Base-by-base conservation (phyloP, 176 grass and related monocot species). In the Rhynchospora pubera region DNA sequence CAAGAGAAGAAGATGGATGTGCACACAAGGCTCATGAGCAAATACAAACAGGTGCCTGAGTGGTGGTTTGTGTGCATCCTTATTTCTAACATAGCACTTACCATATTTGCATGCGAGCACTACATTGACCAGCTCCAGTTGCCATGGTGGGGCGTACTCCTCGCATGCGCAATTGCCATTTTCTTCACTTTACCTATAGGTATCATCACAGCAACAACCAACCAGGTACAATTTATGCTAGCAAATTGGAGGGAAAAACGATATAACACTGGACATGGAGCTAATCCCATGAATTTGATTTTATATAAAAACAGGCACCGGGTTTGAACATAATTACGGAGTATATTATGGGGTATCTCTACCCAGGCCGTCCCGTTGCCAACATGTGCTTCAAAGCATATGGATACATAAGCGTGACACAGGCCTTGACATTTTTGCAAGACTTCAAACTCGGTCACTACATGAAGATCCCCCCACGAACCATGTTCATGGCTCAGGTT, bases 351-450 rank as follows among this genome's bases (percentile, higher is more conserved):
- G 95, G 94, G 8, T 97, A 97, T 62, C 28, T 97, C 46, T 97
- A 97, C 46, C 92, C 95, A 0, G 92, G 95, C 14, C 85, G 89
- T 1, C 95, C 94, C 0, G 95, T 97, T 3, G 95, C 95, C 45
- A 97, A 97, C 62, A 97, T 97, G 95, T 94, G 95, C 64, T 97
- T 97, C 87, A 97, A 97, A 82, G 95, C 94, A 15, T 97, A 97
- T 64, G 95, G 95, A 7, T 94, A 93, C 73, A 89, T 97, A 79
- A 94, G 94, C 85, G 92, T 94, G 88, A 84, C 6, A 5, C 95
- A 97, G 60, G 92, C 95, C 11, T 84, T 97, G 57, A 71, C 85
- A 5, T 94, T 97, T 78, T 60, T 97, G 44, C 95, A 97, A 90
- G 95, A 97, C 80, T 97, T 97, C 74, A 97, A 94, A 50, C 14